Percentiles rank a stretch among this genome's conserved stretches.
Conservation (phyloP, 2,329 filamentous ascomycete genomes). For the Aspergillus ochraceoroseus region DNA sequence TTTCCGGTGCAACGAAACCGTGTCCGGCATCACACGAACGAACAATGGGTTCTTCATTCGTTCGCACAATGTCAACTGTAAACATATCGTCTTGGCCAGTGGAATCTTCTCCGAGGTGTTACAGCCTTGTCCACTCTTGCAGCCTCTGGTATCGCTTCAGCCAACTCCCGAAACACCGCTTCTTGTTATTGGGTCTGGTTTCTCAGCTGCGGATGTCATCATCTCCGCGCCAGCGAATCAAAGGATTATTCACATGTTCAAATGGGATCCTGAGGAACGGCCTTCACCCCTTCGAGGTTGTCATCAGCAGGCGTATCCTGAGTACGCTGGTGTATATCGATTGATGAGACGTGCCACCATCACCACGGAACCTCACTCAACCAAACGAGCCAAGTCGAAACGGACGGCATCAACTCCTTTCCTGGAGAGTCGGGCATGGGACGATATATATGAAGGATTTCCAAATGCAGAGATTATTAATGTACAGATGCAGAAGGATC, state of each 20-base stretch:
- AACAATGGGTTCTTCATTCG: slow-evolving; percentile 47
- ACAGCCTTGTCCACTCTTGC: slow-evolving; percentile 48
- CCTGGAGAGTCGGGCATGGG: slow-evolving; percentile 48
- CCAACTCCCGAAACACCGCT: slow-evolving; percentile 38
- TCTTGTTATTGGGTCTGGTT: slow-evolving; percentile 57
- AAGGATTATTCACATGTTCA: slow-evolving; percentile 56
- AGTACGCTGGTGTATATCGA: slow-evolving; percentile 57
- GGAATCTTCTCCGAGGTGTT: slow-evolving; percentile 56
- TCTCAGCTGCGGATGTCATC: slow-evolving; percentile 58
- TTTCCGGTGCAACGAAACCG: slow-evolving; percentile 43
- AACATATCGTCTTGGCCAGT: slow-evolving; percentile 54
- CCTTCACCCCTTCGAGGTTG: slow-evolving; percentile 56
- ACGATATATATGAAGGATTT: slow-evolving; percentile 51
- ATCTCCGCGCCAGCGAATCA: slow-evolving; percentile 50
- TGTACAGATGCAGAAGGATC: slow-evolving; percentile 31
- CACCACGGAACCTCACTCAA: slow-evolving; percentile 17
- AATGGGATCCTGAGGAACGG: slow-evolving; percentile 53
- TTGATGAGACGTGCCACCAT: slow-evolving; percentile 54
- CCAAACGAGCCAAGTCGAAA: slow-evolving; percentile 25
- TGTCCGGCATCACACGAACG: slow-evolving; percentile 44
- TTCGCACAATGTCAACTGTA: slow-evolving; percentile 52
- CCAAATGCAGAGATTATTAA: slow-evolving; percentile 50
- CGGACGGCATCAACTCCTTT: slow-evolving; percentile 44
- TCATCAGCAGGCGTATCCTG: slow-evolving; percentile 58
- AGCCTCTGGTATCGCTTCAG: slow-evolving; percentile 41